phyloP scores from a whole-genome alignment of 148 eudicot species.

The Arbutus unedo region DNA sequence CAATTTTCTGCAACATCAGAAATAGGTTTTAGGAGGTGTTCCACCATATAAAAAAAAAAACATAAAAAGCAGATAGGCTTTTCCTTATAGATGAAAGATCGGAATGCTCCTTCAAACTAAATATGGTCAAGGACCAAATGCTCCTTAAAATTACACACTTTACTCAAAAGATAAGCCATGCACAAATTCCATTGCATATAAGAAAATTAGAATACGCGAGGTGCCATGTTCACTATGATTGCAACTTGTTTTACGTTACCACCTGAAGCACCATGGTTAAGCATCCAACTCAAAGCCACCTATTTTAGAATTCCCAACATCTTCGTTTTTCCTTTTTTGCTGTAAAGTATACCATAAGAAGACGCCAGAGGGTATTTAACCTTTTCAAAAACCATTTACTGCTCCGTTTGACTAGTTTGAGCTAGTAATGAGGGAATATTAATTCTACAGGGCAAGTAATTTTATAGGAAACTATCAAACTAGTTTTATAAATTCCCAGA shows the following conservation, averaged over 20 bases:
- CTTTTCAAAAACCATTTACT: not conserved
- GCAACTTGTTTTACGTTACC: not conserved
- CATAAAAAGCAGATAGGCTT: not conserved
- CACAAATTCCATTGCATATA: not conserved
- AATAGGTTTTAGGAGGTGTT: not conserved
- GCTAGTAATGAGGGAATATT: not conserved
- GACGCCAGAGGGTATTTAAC: not conserved
- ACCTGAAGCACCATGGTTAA: not conserved
- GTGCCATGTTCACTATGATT: not conserved
- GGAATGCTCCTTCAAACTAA: not conserved
- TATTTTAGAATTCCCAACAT: not conserved
- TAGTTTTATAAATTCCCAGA: not conserved
- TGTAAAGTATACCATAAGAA: not conserved
- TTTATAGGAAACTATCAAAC: not conserved
- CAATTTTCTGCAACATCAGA: slow-evolving; percentile 61
- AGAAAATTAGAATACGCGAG: not conserved
- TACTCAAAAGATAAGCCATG: not conserved
- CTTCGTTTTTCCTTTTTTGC: not conserved
- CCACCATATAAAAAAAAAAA: not conserved
- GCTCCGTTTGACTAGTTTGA: not conserved
- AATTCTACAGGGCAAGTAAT: not conserved
- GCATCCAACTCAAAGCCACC: not conserved
- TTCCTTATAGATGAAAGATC: not conserved
- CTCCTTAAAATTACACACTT: not conserved
- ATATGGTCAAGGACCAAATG: not conserved